Evolutionary conservation across 163 green algal genomes (phyloP), one percentile per base, ranked within the genome.

Genomic region (Chlorella variabilis): DNA sequence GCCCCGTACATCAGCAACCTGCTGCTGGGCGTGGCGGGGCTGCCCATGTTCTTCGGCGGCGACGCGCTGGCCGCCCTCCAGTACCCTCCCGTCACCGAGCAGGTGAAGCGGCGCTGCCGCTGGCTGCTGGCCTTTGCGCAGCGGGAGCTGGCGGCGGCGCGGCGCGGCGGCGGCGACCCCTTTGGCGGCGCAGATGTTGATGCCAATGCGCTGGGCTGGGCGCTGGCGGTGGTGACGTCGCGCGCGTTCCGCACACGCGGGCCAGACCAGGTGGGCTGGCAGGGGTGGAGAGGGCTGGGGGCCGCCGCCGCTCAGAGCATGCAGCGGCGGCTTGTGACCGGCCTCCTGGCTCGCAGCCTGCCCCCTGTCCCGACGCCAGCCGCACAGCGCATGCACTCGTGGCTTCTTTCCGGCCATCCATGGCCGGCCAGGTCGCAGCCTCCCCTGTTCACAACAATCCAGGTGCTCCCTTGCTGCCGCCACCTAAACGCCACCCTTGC

Each of bases 151-250:
- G 79, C 83, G 3, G 39, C 45, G 27, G 63, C 95, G 65, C 75
- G 84, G 2, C 88, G 86, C 49, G 85, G 65, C 13, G n/a, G 78
- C 11, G 76, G 36, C 1, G 90, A 95, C 63, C 87, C 92, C 11
- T 96, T 94, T 79, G 66, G 58, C 21, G 91, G 92, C 18, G 77
- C 61, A 0, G 61, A 73, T 9, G 85, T 96, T 0, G 93, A 96
- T 71, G 89, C 91, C 39, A 96, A 96, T 61, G 87, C 86, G 1
- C 74, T 96, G 3, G 92, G 88, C 91, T 98, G 94, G 94, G 94
- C 87, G 0, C 71, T 97, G 67, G 94, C 86, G n/a, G 90, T 88
- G 2, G 93, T 95, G 0, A 95, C 87, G 3, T 95, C 89, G 0
- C 80, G 95, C 0, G 95, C 94, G 0, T 98, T 98, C 82, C 84